Evolutionary conservation across 2,329 filamentous ascomycete species (phyloP).

Genomic region (Samsoniella hepiali): DNA sequence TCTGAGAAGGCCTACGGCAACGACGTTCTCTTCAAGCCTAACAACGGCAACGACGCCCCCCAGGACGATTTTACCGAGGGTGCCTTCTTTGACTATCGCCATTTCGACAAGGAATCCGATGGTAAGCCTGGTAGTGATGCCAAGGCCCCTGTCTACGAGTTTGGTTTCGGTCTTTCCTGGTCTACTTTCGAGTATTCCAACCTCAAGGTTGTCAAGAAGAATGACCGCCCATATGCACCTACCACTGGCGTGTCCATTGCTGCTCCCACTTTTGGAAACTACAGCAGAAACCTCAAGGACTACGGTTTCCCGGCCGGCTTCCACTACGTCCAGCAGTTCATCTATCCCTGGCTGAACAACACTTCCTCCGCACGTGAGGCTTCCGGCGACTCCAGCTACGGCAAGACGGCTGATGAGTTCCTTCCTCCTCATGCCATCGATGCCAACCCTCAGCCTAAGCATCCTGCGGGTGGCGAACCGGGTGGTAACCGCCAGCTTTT

Average conservation of each 20-base stretch:
- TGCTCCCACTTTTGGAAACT: conserved; percentile 63
- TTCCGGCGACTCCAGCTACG: conserved; percentile 58
- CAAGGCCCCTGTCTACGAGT: conserved; percentile 71
- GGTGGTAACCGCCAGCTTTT: conserved; percentile 65
- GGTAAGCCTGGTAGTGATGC: conserved; percentile 33
- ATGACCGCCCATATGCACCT: conserved; percentile 53
- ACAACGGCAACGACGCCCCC: conserved; percentile 63
- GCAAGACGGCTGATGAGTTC: conserved; percentile 53
- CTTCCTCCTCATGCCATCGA: conserved; percentile 58
- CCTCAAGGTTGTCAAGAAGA: conserved; percentile 52
- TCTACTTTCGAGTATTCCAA: conserved; percentile 75
- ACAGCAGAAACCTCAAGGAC: conserved; percentile 58
- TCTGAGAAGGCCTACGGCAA: conserved; percentile 65
- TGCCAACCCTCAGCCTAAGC: conserved; percentile 53
- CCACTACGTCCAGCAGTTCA: conserved; percentile 50
- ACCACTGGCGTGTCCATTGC: conserved; percentile 59
- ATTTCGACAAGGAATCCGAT: conserved; percentile 61
- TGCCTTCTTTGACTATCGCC: conserved; percentile 67
- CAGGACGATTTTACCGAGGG: conserved; percentile 75
- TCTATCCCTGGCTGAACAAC: conserved; percentile 72
- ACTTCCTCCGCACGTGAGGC: conserved; percentile 54
- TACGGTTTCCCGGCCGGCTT: conserved; percentile 66
- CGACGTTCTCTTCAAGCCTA: conserved; percentile 64
- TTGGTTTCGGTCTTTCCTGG: conserved; percentile 78
- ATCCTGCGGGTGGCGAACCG: conserved; percentile 49